Evolutionary conservation across 2,329 filamentous ascomycete species (phyloP), one percentile per base, ranked within the genome.

Genomic region (Penicillium sp.): DNA sequence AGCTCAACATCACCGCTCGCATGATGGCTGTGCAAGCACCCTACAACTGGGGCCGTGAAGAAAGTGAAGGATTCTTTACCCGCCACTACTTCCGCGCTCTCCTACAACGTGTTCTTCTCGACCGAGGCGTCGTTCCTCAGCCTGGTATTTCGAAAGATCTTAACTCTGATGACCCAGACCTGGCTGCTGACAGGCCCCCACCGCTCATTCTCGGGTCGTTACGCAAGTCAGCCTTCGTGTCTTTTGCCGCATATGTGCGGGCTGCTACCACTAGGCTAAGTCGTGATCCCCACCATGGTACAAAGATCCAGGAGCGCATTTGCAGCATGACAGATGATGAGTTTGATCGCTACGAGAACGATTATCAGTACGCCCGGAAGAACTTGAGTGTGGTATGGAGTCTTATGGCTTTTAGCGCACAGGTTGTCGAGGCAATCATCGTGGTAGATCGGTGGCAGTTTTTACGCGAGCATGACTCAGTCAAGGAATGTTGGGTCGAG

Each of bases 11-110:
- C 68, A 99, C 94, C 3, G 91, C 94, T 1, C 85, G 94, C 39
- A 96, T 96, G 88, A 97, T 97, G 93, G 93, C 93, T 2, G 92
- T 95, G 44, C 94, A 99, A 75, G 94, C 94, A 7, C 92, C 94
- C 1, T 81, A 86, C 54, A 99, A 99, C 75, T 99, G 94, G 94
- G 88, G 88, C 2, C 78, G 80, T 21, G 77, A 81, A 23, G 92
- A 96, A 54, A 95, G 90, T 68, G 88, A 91, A 45, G 80, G 79
- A 7, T 99, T 97, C 75, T 97, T 99, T 77, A 90, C 86, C 0
- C 84, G 93, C 0, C 94, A 99, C 71, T 96, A 93, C 73, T 99
- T 88, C 77, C 88, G 94, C 39, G 90, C 94, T 0, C 79, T 97
- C 0, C 78, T 97, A 18, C 94, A 99, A 71, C 88, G 88, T 52